Evolutionary conservation across 1,284 basidiomycete genomes (phyloP).

Genomic region (Naganishia cerealis): DNA sequence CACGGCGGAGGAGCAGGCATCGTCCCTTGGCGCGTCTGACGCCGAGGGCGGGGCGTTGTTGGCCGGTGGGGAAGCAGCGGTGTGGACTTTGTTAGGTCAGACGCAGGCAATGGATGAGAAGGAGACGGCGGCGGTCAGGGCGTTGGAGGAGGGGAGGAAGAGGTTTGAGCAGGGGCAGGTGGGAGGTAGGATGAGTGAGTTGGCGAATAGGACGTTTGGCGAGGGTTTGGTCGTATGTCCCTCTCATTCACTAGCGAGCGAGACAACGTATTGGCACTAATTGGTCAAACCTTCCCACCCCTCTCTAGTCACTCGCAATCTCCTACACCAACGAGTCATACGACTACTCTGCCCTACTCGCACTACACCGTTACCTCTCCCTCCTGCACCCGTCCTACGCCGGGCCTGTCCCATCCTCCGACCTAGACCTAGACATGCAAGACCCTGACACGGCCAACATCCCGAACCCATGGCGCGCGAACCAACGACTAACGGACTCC

Average conservation of each 20-base stretch:
- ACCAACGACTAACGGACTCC: conserved; percentile 75
- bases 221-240: conserved; percentile 75
- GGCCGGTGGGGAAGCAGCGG: conserved; percentile 67
- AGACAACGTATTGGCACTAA: too few species aligned
- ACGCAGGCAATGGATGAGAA: conserved; percentile 93
- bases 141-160: conserved; percentile 69
- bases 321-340: conserved; percentile 95
- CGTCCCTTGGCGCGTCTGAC: not conserved
- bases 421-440: conserved; percentile 56
- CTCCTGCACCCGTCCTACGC: conserved; percentile 70
- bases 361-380: conserved; percentile 81
- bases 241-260: conserved; percentile 14
- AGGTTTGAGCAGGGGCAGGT: conserved; percentile 70
- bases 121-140: conserved; percentile 59
- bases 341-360: conserved; percentile 82
- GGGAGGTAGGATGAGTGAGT: conserved; percentile 63
- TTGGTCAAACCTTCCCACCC: not conserved
- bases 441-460: conserved; percentile 60
- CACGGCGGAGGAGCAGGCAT: conserved; percentile 38
- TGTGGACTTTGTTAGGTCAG: conserved; percentile 90
- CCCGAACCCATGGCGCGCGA: conserved; percentile 78
- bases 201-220: conserved; percentile 55
- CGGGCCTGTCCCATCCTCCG: conserved; percentile 54
- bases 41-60: not conserved
- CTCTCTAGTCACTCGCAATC: conserved; percentile 79